These are phyloP conservation scores for Rubroshorea leprosula DNA, from an alignment of 345 rosid genomes.

Conservation along the genomic window DNA sequence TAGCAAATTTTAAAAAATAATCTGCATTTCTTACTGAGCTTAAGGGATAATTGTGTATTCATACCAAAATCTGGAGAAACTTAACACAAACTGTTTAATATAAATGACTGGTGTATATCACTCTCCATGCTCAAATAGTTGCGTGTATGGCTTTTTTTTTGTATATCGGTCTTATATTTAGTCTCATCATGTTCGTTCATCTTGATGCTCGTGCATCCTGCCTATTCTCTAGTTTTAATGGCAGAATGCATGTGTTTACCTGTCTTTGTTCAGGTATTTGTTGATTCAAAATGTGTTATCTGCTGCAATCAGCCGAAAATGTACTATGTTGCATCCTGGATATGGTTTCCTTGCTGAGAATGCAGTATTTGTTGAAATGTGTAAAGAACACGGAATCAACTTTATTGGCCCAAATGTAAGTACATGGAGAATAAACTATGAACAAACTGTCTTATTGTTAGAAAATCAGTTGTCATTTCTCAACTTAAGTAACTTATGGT, in stretches of 20 bases:
- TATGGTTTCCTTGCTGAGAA: constrained; percentile 98
- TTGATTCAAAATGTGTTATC: constrained; percentile 85
- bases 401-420: constrained; percentile 98
- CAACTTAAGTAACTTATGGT: too few relatives aligned
- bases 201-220: too few relatives aligned
- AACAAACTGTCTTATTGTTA: too few relatives aligned
- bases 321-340: constrained; percentile 99
- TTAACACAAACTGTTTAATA: too few relatives aligned
- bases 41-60: too few relatives aligned
- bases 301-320: constrained; percentile 82
- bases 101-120: too few relatives aligned
- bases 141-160: too few relatives aligned
- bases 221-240: background rate
- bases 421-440: constrained; percentile 3
- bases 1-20: too few relatives aligned
- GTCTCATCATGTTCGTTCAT: background rate
- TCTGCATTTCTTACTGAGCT: too few relatives aligned
- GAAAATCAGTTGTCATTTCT: too few relatives aligned
- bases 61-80: too few relatives aligned
- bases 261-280: constrained; percentile 51
- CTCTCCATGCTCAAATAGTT: too few relatives aligned
- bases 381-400: constrained; percentile 88
- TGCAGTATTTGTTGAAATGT: constrained; percentile 94
- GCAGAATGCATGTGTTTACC: constrained; percentile 3
- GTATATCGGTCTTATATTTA: background rate